These are phyloP conservation scores for Cyclotella baltica DNA, from an alignment of 108 stramenopile genomes.

Conservation along the genomic window DNA sequence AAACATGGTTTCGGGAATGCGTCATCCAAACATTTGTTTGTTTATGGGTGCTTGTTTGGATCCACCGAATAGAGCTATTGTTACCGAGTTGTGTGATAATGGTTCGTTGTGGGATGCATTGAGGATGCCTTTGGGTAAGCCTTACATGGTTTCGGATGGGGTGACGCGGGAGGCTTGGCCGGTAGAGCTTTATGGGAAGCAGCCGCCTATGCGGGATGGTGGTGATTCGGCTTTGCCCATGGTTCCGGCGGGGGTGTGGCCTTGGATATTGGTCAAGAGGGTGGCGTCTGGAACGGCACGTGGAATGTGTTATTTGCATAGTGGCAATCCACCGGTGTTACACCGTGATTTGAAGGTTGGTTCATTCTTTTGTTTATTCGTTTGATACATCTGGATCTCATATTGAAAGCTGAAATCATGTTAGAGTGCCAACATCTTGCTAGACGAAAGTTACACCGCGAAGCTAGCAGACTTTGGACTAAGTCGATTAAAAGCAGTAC, in stretches of 20 bases:
- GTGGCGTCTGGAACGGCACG: conserved; percentile 85
- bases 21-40: conserved; percentile 94
- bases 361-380: no score
- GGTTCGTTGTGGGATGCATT: conserved; percentile 91
- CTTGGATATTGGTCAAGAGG: conserved; percentile 77
- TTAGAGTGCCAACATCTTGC: conserved; percentile 87
- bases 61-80: conserved; percentile 87
- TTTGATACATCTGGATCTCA: no score
- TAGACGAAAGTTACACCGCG: conserved; percentile 88
- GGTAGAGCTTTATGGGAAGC: conserved; percentile 53
- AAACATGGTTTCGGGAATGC: conserved; percentile 85
- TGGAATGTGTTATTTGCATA: conserved; percentile 95
- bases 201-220: neutral
- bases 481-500: conserved; percentile 82
- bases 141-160: conserved; percentile 74
- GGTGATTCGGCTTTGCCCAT: conserved; percentile 59
- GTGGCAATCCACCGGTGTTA: conserved; percentile 87
- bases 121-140: conserved; percentile 68
- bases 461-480: conserved; percentile 97
- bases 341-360: conserved; percentile 97
- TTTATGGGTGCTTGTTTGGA: conserved; percentile 95
- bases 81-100: conserved; percentile 88
- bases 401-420: no score
- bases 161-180: conserved; percentile 69
- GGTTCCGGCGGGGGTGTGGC: conserved; percentile 76